Evolutionary conservation across 177 flowering plant species (phyloP).

Genomic region (Vitis hybrid): DNA sequence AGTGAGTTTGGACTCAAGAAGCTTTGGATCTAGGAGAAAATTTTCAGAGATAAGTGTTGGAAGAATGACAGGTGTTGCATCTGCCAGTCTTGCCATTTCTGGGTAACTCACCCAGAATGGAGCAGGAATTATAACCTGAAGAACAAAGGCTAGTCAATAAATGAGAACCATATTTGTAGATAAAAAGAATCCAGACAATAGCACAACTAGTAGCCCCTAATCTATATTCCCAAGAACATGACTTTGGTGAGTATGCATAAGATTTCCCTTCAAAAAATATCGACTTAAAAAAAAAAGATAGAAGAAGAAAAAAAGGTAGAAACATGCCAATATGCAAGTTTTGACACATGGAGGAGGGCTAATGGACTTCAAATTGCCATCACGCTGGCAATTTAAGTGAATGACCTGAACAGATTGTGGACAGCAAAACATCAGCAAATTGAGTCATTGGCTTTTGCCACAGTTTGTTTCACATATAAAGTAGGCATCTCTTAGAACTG

Average conservation of each 20-base stretch:
- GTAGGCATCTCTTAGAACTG: no score
- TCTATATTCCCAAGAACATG: neutral
- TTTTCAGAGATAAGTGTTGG: slow-evolving; percentile 72
- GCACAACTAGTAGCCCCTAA: neutral
- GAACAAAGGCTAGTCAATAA: neutral
- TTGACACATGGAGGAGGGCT: neutral
- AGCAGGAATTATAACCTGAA: slow-evolving; percentile 91
- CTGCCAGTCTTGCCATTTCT: slow-evolving; percentile 95
- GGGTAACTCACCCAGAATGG: slow-evolving; percentile 98
- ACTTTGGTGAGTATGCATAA: neutral
- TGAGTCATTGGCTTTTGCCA: no score
- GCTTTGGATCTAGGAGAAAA: slow-evolving; percentile 78
- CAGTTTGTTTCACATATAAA: no score
- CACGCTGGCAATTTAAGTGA: no score
- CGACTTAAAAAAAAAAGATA: neutral
- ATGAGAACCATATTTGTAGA: slow-evolving; percentile 2
- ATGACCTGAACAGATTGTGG: no score
- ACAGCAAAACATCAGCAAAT: no score
- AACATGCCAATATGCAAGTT: neutral
- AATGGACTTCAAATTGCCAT: no score
- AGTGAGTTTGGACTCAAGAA: slow-evolving; percentile 68
- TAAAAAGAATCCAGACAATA: neutral
- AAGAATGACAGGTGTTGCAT: slow-evolving; percentile 86
- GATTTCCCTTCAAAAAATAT: neutral
- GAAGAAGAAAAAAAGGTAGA: no score